Conservation (phyloP, 192 early-diverging fungal genomes). For the Coemansia sp. region DNA sequence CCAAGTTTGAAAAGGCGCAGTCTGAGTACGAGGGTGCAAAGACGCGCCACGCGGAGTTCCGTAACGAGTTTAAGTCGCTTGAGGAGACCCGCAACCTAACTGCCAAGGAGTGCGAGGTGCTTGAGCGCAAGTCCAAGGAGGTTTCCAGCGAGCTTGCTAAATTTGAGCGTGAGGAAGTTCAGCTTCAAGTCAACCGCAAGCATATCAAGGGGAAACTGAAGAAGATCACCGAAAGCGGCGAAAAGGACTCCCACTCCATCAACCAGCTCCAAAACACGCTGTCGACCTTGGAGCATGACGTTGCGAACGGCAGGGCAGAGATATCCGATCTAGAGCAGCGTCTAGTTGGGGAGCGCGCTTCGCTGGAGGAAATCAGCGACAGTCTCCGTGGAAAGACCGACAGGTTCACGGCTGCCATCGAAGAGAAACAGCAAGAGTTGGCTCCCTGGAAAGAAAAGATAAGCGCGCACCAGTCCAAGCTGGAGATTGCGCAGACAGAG, state of each 20-base stretch:
- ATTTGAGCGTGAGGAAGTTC: constrained; percentile 79
- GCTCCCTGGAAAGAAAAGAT: constrained; percentile 87
- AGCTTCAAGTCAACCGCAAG: constrained; percentile 83
- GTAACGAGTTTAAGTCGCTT: constrained; percentile 63
- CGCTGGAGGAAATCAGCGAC: constrained; percentile 76
- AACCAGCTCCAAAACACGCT: constrained; percentile 67
- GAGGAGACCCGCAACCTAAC: constrained; percentile 60
- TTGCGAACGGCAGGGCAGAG: constrained; percentile 60
- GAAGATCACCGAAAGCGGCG: constrained; percentile 68
- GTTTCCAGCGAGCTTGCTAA: constrained; percentile 61
- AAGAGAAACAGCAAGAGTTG: constrained; percentile 79
- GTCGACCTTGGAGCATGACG: constrained; percentile 66
- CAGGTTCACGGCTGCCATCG: constrained; percentile 75
- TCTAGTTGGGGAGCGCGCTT: constrained; percentile 64
- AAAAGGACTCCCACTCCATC: constrained; percentile 62
- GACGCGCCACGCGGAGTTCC: constrained; percentile 60
- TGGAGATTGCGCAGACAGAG: constrained; percentile 84
- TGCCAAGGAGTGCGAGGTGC: constrained; percentile 64
- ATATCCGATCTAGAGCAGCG: constrained; percentile 62
- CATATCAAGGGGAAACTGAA: constrained; percentile 77
- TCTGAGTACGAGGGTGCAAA: constrained; percentile 62
- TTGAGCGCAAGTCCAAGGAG: constrained; percentile 61
- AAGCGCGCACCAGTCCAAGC: constrained; percentile 65
- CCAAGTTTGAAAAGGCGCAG: constrained; percentile 57
- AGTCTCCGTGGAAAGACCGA: constrained; percentile 87